Evolutionary conservation across 305 asterid genomes (phyloP).

Genomic region (Rubia tinctorum): DNA sequence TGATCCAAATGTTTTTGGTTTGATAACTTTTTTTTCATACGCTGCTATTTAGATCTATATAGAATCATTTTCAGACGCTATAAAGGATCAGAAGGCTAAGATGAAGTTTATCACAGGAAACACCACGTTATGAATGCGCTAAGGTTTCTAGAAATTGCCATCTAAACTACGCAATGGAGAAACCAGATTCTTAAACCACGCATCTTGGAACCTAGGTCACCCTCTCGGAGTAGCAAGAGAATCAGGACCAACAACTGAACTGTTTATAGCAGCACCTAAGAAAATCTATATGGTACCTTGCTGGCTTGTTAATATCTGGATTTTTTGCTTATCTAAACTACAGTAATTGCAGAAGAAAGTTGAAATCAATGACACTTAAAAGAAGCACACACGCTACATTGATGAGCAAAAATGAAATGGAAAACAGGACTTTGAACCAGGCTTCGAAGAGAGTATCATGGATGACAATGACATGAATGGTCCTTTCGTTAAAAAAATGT

Average conservation of each 20-base stretch:
- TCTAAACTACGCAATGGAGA: conserved; percentile 64
- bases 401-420: neutral
- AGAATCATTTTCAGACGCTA: too few species aligned
- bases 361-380: neutral
- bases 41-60: too few species aligned
- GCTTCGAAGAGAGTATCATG: neutral
- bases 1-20: too few species aligned
- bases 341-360: conserved; percentile 17
- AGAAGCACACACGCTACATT: neutral
- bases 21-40: too few species aligned
- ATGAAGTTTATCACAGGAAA: too few species aligned
- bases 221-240: conserved; percentile 47
- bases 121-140: too few species aligned
- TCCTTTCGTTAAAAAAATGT: neutral
- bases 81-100: too few species aligned
- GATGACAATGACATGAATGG: too few species aligned
- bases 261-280: conserved; percentile 69
- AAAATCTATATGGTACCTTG: conserved; percentile 85
- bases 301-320: conserved; percentile 83
- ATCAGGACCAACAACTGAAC: conserved; percentile 42
- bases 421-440: neutral
- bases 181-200: conserved; percentile 81
- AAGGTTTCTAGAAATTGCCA: too few species aligned
- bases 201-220: conserved; percentile 48
- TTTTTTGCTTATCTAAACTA: conserved; percentile 96